Percentiles rank a stretch among this genome's conserved stretches.
phyloP scores from a whole-genome alignment of 345 rosid genomes.

The Melaleuca quinquenervia region DNA sequence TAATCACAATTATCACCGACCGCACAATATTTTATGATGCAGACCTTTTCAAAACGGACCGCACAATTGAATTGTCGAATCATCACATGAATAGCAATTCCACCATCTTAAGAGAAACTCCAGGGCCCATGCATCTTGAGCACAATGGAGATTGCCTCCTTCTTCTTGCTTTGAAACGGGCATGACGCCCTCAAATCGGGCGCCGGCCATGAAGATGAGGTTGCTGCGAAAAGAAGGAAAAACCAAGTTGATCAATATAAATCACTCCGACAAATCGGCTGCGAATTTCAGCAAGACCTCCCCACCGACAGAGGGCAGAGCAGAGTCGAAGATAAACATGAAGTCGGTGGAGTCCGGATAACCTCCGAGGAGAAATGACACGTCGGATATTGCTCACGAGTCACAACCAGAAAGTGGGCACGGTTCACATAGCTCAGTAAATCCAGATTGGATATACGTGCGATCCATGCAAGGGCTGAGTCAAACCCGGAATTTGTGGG shows the following conservation, averaged over 20 bases:
- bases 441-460: background rate
- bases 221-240: background rate
- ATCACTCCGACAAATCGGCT: background rate
- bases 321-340: background rate
- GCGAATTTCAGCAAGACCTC: background rate
- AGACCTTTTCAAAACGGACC: background rate
- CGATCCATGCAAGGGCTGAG: background rate
- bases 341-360: background rate
- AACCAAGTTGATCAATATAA: background rate
- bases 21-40: background rate
- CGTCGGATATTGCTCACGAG: background rate
- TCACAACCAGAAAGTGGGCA: background rate
- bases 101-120: background rate
- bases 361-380: background rate
- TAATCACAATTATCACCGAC: background rate
- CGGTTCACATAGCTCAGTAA: background rate
- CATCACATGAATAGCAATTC: background rate
- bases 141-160: background rate
- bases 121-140: background rate
- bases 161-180: background rate
- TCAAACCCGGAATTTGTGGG: background rate
- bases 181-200: background rate
- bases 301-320: background rate
- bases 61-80: background rate
- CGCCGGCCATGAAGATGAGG: background rate